Evolutionary conservation across 179 eudicot species (phyloP).

Genomic region (Patellifolia procumbens): DNA sequence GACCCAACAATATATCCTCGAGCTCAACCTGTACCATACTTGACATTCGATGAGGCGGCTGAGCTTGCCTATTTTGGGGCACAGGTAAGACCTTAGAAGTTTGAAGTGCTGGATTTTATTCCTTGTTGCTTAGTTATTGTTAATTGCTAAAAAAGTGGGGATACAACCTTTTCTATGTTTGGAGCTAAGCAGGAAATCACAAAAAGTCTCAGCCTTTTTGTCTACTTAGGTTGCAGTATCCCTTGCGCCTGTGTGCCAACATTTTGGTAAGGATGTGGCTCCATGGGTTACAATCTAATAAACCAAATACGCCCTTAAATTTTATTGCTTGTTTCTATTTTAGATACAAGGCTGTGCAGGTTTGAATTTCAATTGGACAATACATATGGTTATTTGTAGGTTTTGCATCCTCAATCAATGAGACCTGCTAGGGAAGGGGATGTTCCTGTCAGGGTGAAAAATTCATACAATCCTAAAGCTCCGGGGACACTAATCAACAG

Average conservation of each 20-base stretch:
- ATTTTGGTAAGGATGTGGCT: constrained; percentile 2
- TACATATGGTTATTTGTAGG: constrained; percentile 39
- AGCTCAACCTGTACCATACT: constrained; percentile 46
- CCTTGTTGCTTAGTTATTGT: neutral
- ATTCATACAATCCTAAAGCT: constrained; percentile 90
- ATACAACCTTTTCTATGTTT: neutral
- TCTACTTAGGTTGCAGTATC: neutral
- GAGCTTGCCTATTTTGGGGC: constrained; percentile 60
- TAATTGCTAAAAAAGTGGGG: neutral
- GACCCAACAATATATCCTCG: constrained; percentile 45
- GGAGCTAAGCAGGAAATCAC: neutral
- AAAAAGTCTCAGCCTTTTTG: neutral
- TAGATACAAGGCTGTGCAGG: neutral
- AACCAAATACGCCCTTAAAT: neutral
- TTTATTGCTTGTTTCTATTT: neutral
- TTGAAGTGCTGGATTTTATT: neutral
- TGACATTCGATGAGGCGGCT: constrained; percentile 57
- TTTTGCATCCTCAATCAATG: constrained; percentile 97
- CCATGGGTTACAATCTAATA: neutral
- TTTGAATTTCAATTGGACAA: neutral
- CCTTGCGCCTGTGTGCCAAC: neutral
- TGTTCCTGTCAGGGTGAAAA: constrained; percentile 93
- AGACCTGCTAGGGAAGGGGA: constrained; percentile 95
- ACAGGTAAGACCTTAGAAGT: constrained; percentile 32
- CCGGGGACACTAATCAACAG: constrained; percentile 87